Conservation (phyloP, 108 stramenopile genomes). For the Fragilaria crotonensis region DNA sequence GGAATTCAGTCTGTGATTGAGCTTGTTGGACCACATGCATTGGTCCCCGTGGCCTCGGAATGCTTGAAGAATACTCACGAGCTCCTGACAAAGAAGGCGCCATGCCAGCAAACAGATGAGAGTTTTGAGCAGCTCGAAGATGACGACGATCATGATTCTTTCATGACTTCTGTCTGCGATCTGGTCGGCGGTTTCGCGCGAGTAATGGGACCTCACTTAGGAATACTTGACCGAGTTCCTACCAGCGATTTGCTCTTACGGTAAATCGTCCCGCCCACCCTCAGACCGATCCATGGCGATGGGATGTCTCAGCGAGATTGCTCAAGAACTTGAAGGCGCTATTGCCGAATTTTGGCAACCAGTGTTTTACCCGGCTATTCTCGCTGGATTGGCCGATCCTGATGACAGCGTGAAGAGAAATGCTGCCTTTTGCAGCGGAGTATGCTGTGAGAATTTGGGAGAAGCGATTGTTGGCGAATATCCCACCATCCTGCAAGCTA, state of each 20-base stretch:
- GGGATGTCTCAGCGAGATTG: conserved; percentile 92
- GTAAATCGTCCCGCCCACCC: conserved; percentile 81
- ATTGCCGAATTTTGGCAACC: conserved; percentile 72
- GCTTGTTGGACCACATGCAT: conserved; percentile 77
- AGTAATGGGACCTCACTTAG: conserved; percentile 72
- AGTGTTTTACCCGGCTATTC: conserved; percentile 75
- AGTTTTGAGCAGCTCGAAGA: conserved; percentile 73
- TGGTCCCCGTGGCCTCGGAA: conserved; percentile 58
- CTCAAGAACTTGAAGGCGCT: conserved; percentile 70
- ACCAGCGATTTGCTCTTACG: conserved; percentile 81
- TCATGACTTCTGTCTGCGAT: conserved; percentile 89
- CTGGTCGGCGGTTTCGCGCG: conserved; percentile 76
- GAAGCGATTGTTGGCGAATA: conserved; percentile 52
- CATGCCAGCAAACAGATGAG: conserved; percentile 55
- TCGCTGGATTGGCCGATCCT: conserved; percentile 74
- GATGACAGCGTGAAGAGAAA: conserved; percentile 87
- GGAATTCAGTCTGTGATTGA: conserved; percentile 83
- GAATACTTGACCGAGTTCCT: conserved; percentile 81
- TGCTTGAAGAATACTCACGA: conserved; percentile 54
- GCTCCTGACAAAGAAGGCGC: conserved; percentile 70
- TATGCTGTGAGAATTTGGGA: conserved; percentile 78
- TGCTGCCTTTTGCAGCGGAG: conserved; percentile 90
- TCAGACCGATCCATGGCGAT: conserved; percentile 93
- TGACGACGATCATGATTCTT: conserved; percentile 89
- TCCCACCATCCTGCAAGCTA: conserved; percentile 61